Evolutionary conservation across 2,329 filamentous ascomycete species (phyloP), one percentile per base, ranked within the genome.

Genomic region (Aureobasidium pullulans): DNA sequence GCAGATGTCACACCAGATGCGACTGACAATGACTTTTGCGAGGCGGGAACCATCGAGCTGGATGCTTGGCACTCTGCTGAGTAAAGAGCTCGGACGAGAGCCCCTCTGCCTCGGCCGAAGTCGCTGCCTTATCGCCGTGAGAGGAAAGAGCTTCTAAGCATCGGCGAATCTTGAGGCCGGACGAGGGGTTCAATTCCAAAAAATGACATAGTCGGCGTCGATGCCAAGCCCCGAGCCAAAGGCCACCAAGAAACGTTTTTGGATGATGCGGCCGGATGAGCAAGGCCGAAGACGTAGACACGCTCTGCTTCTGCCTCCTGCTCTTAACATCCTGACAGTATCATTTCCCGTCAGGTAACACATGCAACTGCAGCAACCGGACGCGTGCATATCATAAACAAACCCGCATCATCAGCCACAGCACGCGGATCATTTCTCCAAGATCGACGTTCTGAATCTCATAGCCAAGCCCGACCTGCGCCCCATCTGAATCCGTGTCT

Each of bases 1-100:
- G 52, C 52, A 57, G 40, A 57, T 57, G 52, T 57, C 52, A 57
- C 52, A 46, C 52, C 52, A 57, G 52, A 37, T 48, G 29, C 42
- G 11, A 10, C 19, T 36, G 28, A 23, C 23, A 23, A 46, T 46
- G 40, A 57, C 52, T 57, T 57, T 57, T 57, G 52, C 40, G 10
- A 31, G 47, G 23, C 47, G 16, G 32, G 23, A 49, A 32, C 47
- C 37, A 39, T 16, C 23, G 23, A 31, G 34, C 9, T 42, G 9
- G n/a, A 52, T 11, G 47, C 49, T 52, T 52, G 49, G 49, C 49
- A 36, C 5, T 5, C 23, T 52, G 49, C 49, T 52, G 49, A 52
- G 49, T 52, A 52, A 52, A 52, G 46, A 19, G 34, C 34, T 37
- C 34, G 9, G 34, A 37, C 34, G 23, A 23, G 23, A 23, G 23